Evolutionary conservation across 805 yeast species (phyloP), one percentile per base, ranked within the genome.

Genomic region (Maudiozyma pseudohumilis): DNA sequence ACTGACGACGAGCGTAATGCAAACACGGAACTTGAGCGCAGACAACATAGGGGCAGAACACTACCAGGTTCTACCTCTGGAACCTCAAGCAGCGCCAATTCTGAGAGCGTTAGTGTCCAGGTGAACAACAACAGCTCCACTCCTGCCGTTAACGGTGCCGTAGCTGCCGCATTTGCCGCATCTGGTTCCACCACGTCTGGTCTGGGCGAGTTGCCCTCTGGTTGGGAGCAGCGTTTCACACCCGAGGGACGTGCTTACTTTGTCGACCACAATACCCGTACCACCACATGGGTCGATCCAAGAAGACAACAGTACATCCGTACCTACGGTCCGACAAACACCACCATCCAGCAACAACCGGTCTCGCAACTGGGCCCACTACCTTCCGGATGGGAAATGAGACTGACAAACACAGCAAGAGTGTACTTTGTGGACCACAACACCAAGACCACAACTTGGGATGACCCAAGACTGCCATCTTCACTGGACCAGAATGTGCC

Each of bases 301-400:
- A 77, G 99, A 64, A 78, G 98, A 63, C 98, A 92, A 65, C 99
- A 92, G 66, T 92, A 86, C 62, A 92, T 92, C 52, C 81, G 96
- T 60, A 86, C 94, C 44, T 87, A 83, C 60, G 97, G 96, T 20
- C 88, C 74, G 63, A 70, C 72, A 44, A 65, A 77, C 53, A 81
- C 95, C 4, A 86, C 96, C 16, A 86, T 89, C 49, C 96, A 88
- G 65, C 97, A 92, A 53, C 98, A 92, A 67, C 95, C 97, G 22
- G 95, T 92, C 10, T 82, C 95, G 31, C 97, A 94, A 57, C 71
- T 92, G 61, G 98, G 98, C 13, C 98, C 98, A 38, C 70, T 92
- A 56, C 99, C 99, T 34, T 77, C 89, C 38, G 99, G 99, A 38
- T 92, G 99, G 99, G 99, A 92, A 68, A 92, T 92, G 99, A 82